phyloP scores from a whole-genome alignment of 352 stramenopile species.

The Thraustochytrium sp. region DNA sequence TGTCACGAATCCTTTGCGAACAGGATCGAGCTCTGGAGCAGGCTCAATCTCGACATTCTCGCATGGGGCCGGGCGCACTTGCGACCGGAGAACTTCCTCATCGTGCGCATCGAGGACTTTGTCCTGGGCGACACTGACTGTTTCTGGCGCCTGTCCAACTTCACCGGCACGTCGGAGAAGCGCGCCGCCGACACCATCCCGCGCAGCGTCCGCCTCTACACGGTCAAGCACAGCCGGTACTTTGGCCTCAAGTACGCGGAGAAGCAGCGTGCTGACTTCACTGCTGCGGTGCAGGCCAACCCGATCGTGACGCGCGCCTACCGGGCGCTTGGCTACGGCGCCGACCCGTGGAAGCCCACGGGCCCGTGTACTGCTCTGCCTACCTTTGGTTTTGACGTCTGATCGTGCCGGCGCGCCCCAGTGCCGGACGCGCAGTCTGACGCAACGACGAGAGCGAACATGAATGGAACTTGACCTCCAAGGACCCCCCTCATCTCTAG shows the following conservation, averaged over 20 bases:
- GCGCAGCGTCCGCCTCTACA: not conserved
- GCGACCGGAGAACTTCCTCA: not conserved
- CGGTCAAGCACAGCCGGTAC: not conserved
- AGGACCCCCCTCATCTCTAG: too few relatives aligned
- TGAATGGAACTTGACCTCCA: too few relatives aligned
- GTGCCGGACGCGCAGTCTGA: too few relatives aligned
- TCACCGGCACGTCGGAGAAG: not conserved
- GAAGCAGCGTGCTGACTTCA: not conserved
- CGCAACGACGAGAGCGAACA: too few relatives aligned
- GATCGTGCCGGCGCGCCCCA: too few relatives aligned
- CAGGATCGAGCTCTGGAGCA: not conserved
- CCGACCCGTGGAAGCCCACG: not conserved
- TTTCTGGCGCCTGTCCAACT: not conserved
- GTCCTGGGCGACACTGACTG: not conserved
- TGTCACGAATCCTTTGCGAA: slow-evolving; percentile 12
- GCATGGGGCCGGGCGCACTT: not conserved
- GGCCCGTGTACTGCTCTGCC: not conserved
- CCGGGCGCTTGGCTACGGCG: not conserved
- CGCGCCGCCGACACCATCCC: not conserved
- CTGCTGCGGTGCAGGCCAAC: not conserved
- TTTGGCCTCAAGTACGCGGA: slow-evolving; percentile 29
- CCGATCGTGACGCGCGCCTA: not conserved
- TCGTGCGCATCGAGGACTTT: slow-evolving; percentile 28
- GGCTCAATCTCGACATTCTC: slow-evolving; percentile 36
- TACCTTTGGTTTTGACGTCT: not conserved